Conservation (phyloP, 495 filamentous ascomycete genomes). For the Neurospora tetraspora region DNA sequence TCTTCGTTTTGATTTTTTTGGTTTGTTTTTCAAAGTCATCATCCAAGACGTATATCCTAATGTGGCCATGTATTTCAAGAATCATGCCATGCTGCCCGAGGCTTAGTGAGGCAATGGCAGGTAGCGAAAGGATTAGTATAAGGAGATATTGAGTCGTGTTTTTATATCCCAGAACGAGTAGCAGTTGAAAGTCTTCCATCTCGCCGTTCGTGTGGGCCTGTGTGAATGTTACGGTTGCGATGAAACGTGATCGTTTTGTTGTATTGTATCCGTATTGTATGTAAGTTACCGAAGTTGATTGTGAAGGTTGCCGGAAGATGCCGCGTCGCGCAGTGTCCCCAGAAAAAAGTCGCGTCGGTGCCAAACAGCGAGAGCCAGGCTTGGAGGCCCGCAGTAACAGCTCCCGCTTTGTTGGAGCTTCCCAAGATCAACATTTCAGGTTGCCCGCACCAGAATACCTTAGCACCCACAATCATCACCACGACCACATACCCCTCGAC, state of each 20-base stretch:
- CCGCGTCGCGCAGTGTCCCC: constrained; percentile 6
- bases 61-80: background rate
- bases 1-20: background rate
- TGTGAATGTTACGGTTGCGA: background rate
- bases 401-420: background rate
- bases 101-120: background rate
- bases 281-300: background rate
- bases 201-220: background rate
- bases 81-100: background rate
- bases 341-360: constrained; percentile 10
- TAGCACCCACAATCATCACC: background rate
- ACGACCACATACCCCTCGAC: background rate
- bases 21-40: background rate
- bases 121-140: background rate
- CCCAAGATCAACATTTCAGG: constrained; percentile 1
- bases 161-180: background rate
- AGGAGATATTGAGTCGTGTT: background rate
- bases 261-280: background rate
- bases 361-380: background rate
- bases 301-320: constrained; percentile 1
- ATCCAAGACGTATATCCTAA: background rate
- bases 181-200: background rate
- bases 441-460: background rate
- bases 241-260: background rate
- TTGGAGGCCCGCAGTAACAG: background rate